A percentile compares a stretch with the other conserved stretches of the same genome.
Conservation (phyloP, 2,329 filamentous ascomycete genomes). For the Lasiodiplodia sp. region DNA sequence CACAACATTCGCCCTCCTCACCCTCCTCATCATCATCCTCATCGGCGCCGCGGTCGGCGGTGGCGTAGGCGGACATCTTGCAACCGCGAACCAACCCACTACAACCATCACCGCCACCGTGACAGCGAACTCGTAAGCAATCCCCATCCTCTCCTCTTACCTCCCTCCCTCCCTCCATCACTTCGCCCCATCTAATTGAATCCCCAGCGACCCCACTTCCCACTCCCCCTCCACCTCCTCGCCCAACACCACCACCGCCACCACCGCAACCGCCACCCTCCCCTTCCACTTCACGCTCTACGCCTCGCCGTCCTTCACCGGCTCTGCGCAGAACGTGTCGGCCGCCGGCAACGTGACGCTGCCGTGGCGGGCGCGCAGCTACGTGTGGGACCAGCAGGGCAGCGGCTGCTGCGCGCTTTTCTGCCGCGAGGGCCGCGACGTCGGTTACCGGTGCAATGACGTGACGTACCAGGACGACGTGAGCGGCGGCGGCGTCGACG, state of each 20-base stretch:
- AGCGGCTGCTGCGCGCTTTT: slow-evolving; percentile 12
- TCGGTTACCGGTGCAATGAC: background rate
- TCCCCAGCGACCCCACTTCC: background rate
- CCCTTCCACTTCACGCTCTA: slow-evolving; percentile 14
- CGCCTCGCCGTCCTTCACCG: background rate
- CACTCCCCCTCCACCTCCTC: background rate
- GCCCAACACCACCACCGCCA: background rate
- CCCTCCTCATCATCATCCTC: background rate
- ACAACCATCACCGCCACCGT: background rate
- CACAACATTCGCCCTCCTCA: background rate
- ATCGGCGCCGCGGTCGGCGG: slow-evolving; percentile 5
- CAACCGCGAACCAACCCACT: background rate
- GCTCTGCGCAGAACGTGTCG: background rate
- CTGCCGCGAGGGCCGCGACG: background rate
- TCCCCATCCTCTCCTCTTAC: background rate
- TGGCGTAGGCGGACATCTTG: background rate
- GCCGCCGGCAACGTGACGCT: background rate
- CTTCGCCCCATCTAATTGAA: background rate
- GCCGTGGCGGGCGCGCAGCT: background rate
- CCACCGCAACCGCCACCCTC: background rate
- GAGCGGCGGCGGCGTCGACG: background rate
- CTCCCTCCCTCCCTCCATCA: background rate
- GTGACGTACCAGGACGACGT: slow-evolving; percentile 1
- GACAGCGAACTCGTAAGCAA: background rate
- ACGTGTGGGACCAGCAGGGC: slow-evolving; percentile 1